Base-by-base conservation (phyloP, 2,329 filamentous ascomycete genomes). In the Colletotrichum destructivum region DNA sequence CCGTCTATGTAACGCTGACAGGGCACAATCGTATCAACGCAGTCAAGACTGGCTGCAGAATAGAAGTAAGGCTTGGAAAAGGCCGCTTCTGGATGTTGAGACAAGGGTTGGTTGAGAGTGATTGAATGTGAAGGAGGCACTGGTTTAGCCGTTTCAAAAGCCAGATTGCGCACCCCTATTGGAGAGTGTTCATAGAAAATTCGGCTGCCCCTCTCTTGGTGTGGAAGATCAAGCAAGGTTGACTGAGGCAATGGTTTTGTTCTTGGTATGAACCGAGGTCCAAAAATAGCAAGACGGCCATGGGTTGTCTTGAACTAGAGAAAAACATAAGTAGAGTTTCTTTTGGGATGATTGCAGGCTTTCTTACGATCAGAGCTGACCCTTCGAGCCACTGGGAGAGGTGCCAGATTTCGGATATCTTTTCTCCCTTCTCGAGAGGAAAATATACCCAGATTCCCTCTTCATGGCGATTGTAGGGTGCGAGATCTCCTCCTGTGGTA, bases 391-490 rank as follows among this genome's bases (percentile, higher is more conserved):
- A 40, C 21, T 26, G 59, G 42, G 6, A 4, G 2, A 16, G 21
- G 4, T 31, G 49, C 42, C 59, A 47, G 21, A 35, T 47, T 49
- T 62, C 47, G 42, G 59, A 38, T 31, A 47, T 47, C 59, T 62
- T 57, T n/a, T 57, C 54, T 23, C 54, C 54, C 8, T n/a, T 4
- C 11, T 42, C 35, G 16, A 57, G 31, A 12, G 54, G 54, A 31
- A 57, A 42, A 40, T 57, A 40, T n/a, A 57, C 3, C 54, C 54
- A 57, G 12, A 57, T 42, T 31, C 54, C 54, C 4, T 42, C 54
- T 42, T 57, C 18, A 40, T 21, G 12, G 54, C 35, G 18, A 12
- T 44, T 35, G 18, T 57, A 57, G 38, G 23, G 21, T 42, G 35
- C 11, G 8, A 57, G 35, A 21, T 57, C 35, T 40, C 23, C 54